Base-by-base conservation (phyloP, 2,329 filamentous ascomycete species). In the Neopestalotiopsis sp. region DNA sequence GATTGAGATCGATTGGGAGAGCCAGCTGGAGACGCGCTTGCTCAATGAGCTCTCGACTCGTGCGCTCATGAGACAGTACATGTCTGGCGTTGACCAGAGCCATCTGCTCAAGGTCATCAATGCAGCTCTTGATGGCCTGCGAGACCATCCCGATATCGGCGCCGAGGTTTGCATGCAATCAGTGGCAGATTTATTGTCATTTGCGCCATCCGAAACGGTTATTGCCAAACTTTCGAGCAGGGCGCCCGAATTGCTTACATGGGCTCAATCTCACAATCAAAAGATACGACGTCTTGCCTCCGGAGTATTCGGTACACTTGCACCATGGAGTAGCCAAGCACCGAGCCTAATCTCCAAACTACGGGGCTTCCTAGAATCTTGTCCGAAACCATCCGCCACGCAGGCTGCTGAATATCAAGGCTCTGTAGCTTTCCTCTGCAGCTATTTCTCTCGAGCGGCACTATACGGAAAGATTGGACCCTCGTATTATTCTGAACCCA, bases 1-100 rank as follows among this genome's bases (percentile, higher is more conserved):
- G 10, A 78, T 94, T 30, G 92, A 95, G 73, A 90, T 92, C 60
- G 93, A 95, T 71, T 98, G 96, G 96, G 92, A 94, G 77, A 86
- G 91, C 60, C 91, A 92, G 72, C 84, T 98, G 2, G 92, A 95
- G 72, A 88, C 90, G 1, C 85, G 92, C 6, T 84, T 96, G 38
- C 87, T 90, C 56, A 92, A 91, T 4, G 92, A 95, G 75, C 85
- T 91, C 69, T 82, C 85, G 60, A 89, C 89, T 12, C 87, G 93
- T 56, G 79, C 85, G 32, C 85, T 85, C 5, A 85, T 94, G 67
- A 87, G 85, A 67, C 75, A 76, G 0, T 89, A 91, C 71, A 75
- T 92, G 69, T 74, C 80, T 67, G 78, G 74, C 57, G 72, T 81
- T 1, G 81, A 86, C 32, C 75, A 78, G 17, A 76, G 78, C 2